Evolutionary conservation across 805 yeast species (phyloP).

Genomic region (Metschnikowia corniflorae): DNA sequence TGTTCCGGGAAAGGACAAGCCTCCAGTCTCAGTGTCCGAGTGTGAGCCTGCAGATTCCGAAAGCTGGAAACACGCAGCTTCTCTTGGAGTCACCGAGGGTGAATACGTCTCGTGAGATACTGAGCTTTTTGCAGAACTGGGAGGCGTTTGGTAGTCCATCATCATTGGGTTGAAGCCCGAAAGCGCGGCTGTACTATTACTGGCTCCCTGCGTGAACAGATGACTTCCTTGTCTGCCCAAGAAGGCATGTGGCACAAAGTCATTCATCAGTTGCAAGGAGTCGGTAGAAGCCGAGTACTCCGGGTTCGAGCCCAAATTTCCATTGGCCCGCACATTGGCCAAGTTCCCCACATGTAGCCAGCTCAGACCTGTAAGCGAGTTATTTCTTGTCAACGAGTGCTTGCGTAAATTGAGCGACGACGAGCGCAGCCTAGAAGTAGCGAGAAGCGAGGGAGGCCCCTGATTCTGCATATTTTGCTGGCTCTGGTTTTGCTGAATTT

Average conservation of each 20-base stretch:
- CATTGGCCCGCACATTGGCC: constrained; percentile 28
- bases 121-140: constrained; percentile 32
- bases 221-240: constrained; percentile 26
- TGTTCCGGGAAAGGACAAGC: constrained; percentile 12
- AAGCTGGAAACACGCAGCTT: constrained; percentile 1
- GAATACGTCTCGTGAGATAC: constrained; percentile 20
- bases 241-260: constrained; percentile 40
- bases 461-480: too few species aligned
- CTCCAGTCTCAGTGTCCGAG: constrained; percentile 33
- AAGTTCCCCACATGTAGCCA: constrained; percentile 46
- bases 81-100: constrained; percentile 9
- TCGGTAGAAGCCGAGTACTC: constrained; percentile 32
- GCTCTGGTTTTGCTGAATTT: constrained; percentile 12
- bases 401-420: constrained; percentile 38
- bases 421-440: constrained; percentile 30
- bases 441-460: constrained; percentile 15
- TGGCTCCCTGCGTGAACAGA: constrained; percentile 16
- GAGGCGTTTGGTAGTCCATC: constrained; percentile 42
- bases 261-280: constrained; percentile 43
- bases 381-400: constrained; percentile 42
- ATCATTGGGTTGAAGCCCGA: constrained; percentile 32
- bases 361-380: constrained; percentile 32
- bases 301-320: constrained; percentile 17
- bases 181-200: constrained; percentile 11
- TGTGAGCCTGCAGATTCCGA: constrained; percentile 7